Percentiles rank a stretch among this genome's conserved stretches.
Evolutionary conservation across 2,329 filamentous ascomycete genomes (phyloP).

Genomic region (Fusarium vanettenii): DNA sequence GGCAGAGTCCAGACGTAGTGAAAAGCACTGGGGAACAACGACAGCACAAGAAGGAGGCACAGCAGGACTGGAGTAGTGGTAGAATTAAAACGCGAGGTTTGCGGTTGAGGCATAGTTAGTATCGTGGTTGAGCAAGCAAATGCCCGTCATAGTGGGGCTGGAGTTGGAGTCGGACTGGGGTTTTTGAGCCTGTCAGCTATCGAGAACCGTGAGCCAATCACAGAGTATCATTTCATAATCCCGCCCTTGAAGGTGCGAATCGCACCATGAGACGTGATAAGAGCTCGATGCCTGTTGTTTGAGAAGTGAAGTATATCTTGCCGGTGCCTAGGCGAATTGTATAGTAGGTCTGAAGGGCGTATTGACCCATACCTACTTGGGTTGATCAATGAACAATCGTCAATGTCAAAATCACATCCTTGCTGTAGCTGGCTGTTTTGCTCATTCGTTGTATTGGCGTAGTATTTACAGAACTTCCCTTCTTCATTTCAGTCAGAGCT

Average conservation of each 20-base stretch:
- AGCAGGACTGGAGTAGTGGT: constrained; percentile 58
- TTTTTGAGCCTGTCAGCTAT: constrained; percentile 9
- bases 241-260: not conserved
- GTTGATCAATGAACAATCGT: not conserved
- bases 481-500: constrained; percentile 22
- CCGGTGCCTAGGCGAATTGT: not conserved
- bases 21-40: constrained; percentile 65
- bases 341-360: not conserved
- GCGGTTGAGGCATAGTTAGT: constrained; percentile 57
- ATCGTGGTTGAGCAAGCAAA: constrained; percentile 26
- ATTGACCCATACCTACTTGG: not conserved
- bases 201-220: constrained; percentile 28
- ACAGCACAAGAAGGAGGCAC: constrained; percentile 59
- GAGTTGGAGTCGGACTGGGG: constrained; percentile 35
- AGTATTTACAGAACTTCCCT: constrained; percentile 40
- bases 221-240: constrained; percentile 34
- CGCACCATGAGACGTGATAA: not conserved
- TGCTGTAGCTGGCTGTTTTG: constrained; percentile 3
- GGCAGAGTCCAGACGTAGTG: constrained; percentile 64
- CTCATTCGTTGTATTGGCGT: constrained; percentile 39
- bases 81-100: constrained; percentile 51
- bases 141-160: constrained; percentile 43
- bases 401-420: not conserved
- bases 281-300: not conserved
- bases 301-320: not conserved